A percentile compares a stretch with the other conserved stretches of the same genome.
These are phyloP conservation scores for Comarum palustre DNA, from an alignment of 306 rosid genomes.

Conservation along the genomic window DNA sequence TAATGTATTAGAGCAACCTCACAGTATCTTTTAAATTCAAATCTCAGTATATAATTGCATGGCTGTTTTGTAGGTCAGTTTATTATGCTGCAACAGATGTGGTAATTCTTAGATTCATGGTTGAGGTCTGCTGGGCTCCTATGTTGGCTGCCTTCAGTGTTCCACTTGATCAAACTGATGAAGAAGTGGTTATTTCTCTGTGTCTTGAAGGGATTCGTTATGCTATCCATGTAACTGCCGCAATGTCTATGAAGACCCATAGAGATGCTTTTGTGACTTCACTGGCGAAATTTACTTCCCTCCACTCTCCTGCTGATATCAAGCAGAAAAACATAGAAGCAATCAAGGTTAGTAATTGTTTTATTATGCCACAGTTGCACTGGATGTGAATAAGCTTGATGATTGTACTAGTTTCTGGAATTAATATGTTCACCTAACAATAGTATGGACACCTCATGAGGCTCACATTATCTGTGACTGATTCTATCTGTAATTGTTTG, in stretches of 20 bases:
- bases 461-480: not conserved
- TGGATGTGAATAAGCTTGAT: constrained; percentile 1
- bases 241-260: constrained; percentile 96
- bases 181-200: constrained; percentile 73
- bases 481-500: too few species aligned
- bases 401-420: not conserved
- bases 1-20: not conserved
- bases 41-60: constrained; percentile 25
- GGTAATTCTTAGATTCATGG: constrained; percentile 90
- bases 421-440: not conserved
- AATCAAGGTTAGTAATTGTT: constrained; percentile 70
- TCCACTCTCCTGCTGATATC: constrained; percentile 96
- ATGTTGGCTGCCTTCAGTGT: constrained; percentile 99
- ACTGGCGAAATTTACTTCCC: constrained; percentile 90
- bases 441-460: not conserved
- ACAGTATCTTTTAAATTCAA: not conserved
- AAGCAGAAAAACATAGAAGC: constrained; percentile 91
- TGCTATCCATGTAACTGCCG: constrained; percentile 94
- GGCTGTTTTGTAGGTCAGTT: constrained; percentile 70
- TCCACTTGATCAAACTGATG: constrained; percentile 96
- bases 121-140: constrained; percentile 99
- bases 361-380: constrained; percentile 20
- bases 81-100: constrained; percentile 96
- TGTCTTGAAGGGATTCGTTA: constrained; percentile 94
- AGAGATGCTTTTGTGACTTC: constrained; percentile 99